These are phyloP conservation scores for Oryza australiensis DNA, from an alignment of 176 grass and related monocot species.

Conservation along the genomic window DNA sequence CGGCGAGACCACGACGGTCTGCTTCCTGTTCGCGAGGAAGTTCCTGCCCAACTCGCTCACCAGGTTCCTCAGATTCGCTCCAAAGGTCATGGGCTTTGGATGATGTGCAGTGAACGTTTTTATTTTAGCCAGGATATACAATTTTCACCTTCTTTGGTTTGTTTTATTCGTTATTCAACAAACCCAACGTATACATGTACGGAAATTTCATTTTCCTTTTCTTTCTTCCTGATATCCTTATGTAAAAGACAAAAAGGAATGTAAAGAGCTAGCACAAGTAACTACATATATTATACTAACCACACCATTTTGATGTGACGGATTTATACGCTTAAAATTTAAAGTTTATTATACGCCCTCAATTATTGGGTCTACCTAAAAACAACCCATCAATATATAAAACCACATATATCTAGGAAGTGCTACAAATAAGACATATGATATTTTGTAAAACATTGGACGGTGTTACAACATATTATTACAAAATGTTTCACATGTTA, in stretches of 20 bases:
- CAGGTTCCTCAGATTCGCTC: slow-evolving; percentile 67
- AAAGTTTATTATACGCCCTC: too few relatives aligned
- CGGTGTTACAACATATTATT: too few relatives aligned
- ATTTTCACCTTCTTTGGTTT: background rate
- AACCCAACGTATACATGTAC: background rate
- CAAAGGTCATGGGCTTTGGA: slow-evolving; percentile 67
- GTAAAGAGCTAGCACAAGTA: background rate
- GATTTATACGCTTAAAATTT: too few relatives aligned
- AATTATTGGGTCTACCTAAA: too few relatives aligned
- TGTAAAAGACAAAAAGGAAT: background rate
- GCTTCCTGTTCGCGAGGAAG: slow-evolving; percentile 77
- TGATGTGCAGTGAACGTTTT: background rate
- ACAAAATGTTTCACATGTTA: too few relatives aligned
- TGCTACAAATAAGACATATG: too few relatives aligned
- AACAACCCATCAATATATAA: too few relatives aligned
- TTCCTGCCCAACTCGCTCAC: slow-evolving; percentile 67
- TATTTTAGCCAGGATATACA: background rate
- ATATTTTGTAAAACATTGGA: too few relatives aligned
- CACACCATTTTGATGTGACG: background rate
- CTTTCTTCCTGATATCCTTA: background rate
- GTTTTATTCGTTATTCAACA: too few relatives aligned
- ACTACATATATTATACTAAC: background rate
- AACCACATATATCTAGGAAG: too few relatives aligned
- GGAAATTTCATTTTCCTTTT: background rate
- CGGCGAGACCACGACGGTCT: slow-evolving; percentile 44